These are phyloP conservation scores for Nitzschia sp. DNA, from an alignment of 108 stramenopile genomes.

Conservation along the genomic window DNA sequence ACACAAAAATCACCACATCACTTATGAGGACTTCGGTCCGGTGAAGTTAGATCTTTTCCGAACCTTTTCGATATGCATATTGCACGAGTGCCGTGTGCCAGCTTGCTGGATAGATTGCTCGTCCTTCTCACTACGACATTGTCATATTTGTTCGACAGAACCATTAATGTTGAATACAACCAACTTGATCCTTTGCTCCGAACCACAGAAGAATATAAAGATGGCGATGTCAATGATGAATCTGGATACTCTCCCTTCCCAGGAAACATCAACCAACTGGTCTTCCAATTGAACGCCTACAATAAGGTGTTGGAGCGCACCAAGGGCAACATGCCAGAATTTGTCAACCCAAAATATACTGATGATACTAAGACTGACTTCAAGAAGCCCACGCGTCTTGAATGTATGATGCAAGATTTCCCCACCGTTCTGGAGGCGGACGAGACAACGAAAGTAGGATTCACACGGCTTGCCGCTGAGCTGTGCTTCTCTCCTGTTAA, in stretches of 20 bases:
- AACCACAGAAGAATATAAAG: constrained; percentile 69
- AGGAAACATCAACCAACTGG: constrained; percentile 96
- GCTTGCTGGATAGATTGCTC: background rate
- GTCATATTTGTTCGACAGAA: constrained; percentile 44
- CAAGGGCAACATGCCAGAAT: constrained; percentile 88
- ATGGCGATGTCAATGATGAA: constrained; percentile 92
- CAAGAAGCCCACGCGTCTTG: constrained; percentile 98
- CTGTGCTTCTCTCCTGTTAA: constrained; percentile 95
- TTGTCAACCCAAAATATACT: constrained; percentile 99
- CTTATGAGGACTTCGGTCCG: constrained; percentile 23
- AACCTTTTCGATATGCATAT: background rate
- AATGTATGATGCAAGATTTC: constrained; percentile 99
- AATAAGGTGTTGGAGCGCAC: constrained; percentile 69
- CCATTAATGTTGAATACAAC: constrained; percentile 96
- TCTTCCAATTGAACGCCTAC: constrained; percentile 89
- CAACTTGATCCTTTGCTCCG: constrained; percentile 94
- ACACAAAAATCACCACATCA: constrained; percentile 47
- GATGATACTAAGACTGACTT: constrained; percentile 91
- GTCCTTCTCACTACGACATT: background rate
- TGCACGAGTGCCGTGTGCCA: too few species aligned
- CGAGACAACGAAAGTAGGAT: constrained; percentile 86
- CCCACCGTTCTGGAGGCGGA: constrained; percentile 82
- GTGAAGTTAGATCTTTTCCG: constrained; percentile 13
- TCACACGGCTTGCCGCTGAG: constrained; percentile 86
- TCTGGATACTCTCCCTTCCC: constrained; percentile 96